Percentiles rank a stretch among this genome's conserved stretches.
These are phyloP conservation scores for Durotheca rogersii DNA, from an alignment of 495 filamentous ascomycete genomes.

Conservation along the genomic window DNA sequence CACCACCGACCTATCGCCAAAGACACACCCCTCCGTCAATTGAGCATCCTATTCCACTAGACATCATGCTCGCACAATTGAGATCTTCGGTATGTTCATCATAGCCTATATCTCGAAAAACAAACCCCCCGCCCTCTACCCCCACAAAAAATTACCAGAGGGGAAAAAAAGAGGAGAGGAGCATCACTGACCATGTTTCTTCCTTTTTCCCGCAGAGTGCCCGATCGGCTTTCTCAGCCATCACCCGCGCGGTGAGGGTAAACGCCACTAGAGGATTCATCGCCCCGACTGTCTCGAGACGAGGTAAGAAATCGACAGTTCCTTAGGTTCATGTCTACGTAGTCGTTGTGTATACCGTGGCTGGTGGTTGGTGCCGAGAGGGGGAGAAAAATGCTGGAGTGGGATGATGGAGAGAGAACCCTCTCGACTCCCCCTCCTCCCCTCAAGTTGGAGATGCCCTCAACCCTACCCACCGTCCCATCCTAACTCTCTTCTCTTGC, in stretches of 20 bases:
- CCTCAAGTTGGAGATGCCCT: no score
- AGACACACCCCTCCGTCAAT: constrained; percentile 21
- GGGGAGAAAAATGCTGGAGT: neutral
- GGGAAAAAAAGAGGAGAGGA: neutral
- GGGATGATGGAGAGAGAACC: no score
- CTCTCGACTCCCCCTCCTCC: no score
- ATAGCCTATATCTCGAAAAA: no score
- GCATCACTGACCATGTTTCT: constrained; percentile 28
- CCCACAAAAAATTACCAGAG: neutral
- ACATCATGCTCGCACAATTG: constrained; percentile 36
- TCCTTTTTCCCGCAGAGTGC: constrained; percentile 51
- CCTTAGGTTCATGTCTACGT: constrained; percentile 30
- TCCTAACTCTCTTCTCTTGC: no score
- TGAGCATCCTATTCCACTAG: constrained; percentile 27
- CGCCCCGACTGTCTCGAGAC: constrained; percentile 66
- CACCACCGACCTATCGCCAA: neutral
- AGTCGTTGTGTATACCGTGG: no score
- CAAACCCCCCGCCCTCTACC: no score
- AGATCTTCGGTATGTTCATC: constrained; percentile 27
- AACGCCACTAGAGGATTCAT: constrained; percentile 80
- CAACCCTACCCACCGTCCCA: no score
- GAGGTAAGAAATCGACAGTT: constrained; percentile 58
- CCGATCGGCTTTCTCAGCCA: constrained; percentile 69
- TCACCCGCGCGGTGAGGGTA: constrained; percentile 70
- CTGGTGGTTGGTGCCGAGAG: neutral